Evolutionary conservation across 768 basidiomycete species (phyloP), one percentile per base, ranked within the genome.

Genomic region (Daedaleopsis sinensis): DNA sequence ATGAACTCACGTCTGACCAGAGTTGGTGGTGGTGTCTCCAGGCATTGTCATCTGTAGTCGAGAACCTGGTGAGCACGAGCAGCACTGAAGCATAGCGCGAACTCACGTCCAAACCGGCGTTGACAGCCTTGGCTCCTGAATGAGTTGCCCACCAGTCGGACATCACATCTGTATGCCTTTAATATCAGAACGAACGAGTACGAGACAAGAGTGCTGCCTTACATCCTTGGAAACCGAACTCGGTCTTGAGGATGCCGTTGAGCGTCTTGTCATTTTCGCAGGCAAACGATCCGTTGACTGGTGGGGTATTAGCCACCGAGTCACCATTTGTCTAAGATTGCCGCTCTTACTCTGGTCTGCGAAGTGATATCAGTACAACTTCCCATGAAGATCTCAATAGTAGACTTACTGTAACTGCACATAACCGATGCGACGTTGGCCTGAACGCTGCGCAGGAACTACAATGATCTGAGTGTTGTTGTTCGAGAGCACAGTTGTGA

Each of bases 111-210:
- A 89, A 77, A 13, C 88, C 88, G 35, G 77, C 73, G 63, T 86
- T 86, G 18, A 84, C 83, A 1, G 85, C 81, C 4, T 79, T 66
- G 11, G 74, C 76, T 1, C 81, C 83, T 2, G 82, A 84, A 59
- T 84, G 81, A 2, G 86, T 88, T 18, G 84, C 88, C 67, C 77
- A 72, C 90, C 90, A 92, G 71, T 92, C 90, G 13, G 86, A 85
- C 85, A 90, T 84, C 53, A 91, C 80, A 67, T 78, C 88, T 55
- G n/a, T 16, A 23, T 36, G 18, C 15, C n/a, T 32, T 32, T 32
- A 15, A 3, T 5, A 9, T 50, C 38, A 51, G 35, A 18, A n/a
- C 46, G n/a, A 19, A 16, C 19, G 15, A 23, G 18, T n/a, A 47
- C 2, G 18, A 50, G 37, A 2, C 32, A 37, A 19, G 16, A 4